A percentile compares a stretch with the other conserved stretches of the same genome.
Evolutionary conservation across 805 yeast genomes (phyloP).

Genomic region (Wickerhamiella kazuoi): DNA sequence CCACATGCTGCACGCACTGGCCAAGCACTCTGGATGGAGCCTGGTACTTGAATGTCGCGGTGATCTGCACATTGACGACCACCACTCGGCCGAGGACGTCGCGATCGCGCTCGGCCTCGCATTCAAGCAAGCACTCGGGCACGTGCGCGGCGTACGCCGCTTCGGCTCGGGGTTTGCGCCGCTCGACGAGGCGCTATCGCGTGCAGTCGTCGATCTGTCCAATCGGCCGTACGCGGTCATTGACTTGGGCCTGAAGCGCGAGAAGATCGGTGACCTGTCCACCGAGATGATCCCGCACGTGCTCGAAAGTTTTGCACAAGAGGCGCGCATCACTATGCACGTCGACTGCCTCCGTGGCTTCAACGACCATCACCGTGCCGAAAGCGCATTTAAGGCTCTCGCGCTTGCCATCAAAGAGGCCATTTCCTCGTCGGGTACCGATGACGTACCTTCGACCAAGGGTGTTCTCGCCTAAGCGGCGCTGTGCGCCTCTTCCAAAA

Average conservation of each 20-base stretch:
- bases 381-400: slow-evolving; percentile 88
- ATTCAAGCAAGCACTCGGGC: slow-evolving; percentile 78
- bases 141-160: slow-evolving; percentile 75
- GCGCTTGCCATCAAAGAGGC: slow-evolving; percentile 89
- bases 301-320: slow-evolving; percentile 81
- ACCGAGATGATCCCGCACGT: slow-evolving; percentile 99
- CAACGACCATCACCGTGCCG: slow-evolving; percentile 94
- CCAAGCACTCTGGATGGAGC: slow-evolving; percentile 96
- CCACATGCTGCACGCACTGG: slow-evolving; percentile 94
- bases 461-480: slow-evolving; percentile 42
- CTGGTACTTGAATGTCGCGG: slow-evolving; percentile 77
- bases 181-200: slow-evolving; percentile 81
- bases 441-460: slow-evolving; percentile 91
- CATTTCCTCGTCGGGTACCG: slow-evolving; percentile 58
- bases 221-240: slow-evolving; percentile 85
- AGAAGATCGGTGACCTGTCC: slow-evolving; percentile 78
- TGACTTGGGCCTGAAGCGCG: slow-evolving; percentile 79
- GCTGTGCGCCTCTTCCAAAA: too few species aligned
- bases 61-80: slow-evolving; percentile 91
- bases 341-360: slow-evolving; percentile 87
- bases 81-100: slow-evolving; percentile 90
- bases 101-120: slow-evolving; percentile 85
- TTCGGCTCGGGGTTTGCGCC: slow-evolving; percentile 93
- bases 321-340: slow-evolving; percentile 78
- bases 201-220: slow-evolving; percentile 92